These are phyloP conservation scores for Datura wrightii DNA, from an alignment of 257 asterid genomes.

Conservation along the genomic window DNA sequence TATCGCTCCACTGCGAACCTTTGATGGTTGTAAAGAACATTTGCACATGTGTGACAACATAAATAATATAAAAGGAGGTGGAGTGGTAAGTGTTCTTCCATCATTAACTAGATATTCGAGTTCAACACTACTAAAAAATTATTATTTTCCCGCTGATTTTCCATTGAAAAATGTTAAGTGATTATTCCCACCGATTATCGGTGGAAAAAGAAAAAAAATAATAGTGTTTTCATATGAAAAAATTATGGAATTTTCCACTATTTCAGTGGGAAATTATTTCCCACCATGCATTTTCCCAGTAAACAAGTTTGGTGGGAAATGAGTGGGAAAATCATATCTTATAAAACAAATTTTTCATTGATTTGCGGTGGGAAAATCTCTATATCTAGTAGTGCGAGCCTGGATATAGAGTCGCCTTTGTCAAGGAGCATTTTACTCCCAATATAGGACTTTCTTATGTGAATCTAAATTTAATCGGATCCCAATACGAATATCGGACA, in stretches of 20 bases:
- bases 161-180: no score
- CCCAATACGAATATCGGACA: background rate
- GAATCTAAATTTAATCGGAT: background rate
- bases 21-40: background rate
- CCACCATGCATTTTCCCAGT: no score
- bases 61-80: background rate
- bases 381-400: background rate
- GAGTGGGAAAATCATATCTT: no score
- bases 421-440: background rate
- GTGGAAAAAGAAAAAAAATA: no score
- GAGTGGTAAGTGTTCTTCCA: background rate
- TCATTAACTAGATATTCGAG: background rate
- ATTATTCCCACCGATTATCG: no score
- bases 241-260: no score
- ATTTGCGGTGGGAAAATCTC: no score
- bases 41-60: background rate
- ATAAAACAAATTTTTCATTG: no score
- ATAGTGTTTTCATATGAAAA: no score
- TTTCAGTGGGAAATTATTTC: no score
- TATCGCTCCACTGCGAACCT: fast-evolving
- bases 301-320: no score
- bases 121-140: background rate
- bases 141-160: no score
- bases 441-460: fast-evolving
- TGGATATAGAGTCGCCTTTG: background rate